phyloP scores from a whole-genome alignment of 768 basidiomycete species.

The Amanita fuliginea region DNA sequence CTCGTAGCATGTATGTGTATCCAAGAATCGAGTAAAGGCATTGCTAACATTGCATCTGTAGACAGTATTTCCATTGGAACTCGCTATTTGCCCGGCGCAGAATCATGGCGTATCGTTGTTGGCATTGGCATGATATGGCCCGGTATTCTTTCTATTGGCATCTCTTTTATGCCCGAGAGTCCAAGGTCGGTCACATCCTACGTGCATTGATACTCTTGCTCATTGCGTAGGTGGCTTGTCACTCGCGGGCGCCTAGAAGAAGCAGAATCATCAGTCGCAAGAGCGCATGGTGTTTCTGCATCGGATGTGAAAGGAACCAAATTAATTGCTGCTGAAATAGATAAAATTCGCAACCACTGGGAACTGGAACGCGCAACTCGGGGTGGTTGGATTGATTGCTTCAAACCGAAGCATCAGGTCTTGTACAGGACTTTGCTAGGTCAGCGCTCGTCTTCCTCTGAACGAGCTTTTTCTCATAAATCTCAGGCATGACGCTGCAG shows the following conservation, averaged over 20 bases:
- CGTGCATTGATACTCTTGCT: not conserved
- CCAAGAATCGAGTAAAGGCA: not conserved
- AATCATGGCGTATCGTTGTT: conserved; percentile 53
- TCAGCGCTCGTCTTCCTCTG: conserved; percentile 7
- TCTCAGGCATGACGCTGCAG: conserved; percentile 48
- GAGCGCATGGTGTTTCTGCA: conserved; percentile 33
- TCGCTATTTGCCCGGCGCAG: conserved; percentile 30
- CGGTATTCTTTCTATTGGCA: conserved; percentile 47
- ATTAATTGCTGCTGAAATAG: conserved; percentile 34
- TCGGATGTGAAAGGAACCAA: conserved; percentile 26
- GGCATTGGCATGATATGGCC: conserved; percentile 57
- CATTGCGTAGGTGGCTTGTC: conserved; percentile 40
- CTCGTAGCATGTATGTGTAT: conserved; percentile 45
- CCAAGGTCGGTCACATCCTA: conserved; percentile 26
- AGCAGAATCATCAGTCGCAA: conserved; percentile 36
- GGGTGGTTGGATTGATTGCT: too few species aligned
- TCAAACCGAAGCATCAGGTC: conserved; percentile 26
- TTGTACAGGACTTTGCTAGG: conserved; percentile 53
- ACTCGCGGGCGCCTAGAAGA: conserved; percentile 33
- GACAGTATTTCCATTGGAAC: conserved; percentile 66
- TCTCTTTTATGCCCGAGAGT: conserved; percentile 61
- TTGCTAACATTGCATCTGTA: conserved; percentile 10
- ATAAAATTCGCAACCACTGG: conserved; percentile 44
- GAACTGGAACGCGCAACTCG: conserved; percentile 34
- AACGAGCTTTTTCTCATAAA: not conserved